phyloP scores from a whole-genome alignment of 1,284 basidiomycete genomes.

The Salmacisia buchloeana region DNA sequence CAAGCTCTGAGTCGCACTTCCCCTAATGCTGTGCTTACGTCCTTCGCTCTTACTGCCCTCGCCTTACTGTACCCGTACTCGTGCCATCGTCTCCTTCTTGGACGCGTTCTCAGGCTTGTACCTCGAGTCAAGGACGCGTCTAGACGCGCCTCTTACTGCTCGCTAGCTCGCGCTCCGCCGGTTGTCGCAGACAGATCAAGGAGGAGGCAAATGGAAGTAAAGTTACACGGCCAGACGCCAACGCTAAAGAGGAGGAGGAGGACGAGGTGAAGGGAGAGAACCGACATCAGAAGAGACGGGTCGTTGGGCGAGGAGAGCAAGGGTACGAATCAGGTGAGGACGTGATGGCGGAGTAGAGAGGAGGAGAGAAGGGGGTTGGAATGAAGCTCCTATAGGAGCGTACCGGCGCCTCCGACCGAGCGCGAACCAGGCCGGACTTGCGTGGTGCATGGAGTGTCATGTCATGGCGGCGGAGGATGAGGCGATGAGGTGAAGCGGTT shows the following conservation, averaged over 20 bases:
- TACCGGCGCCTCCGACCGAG: not conserved
- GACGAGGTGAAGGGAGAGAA: conserved; percentile 20
- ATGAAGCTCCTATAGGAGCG: not conserved
- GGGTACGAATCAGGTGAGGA: not conserved
- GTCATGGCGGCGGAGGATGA: no score
- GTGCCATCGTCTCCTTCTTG: no score
- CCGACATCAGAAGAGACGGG: not conserved
- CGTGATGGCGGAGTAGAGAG: not conserved
- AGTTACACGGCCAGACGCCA: conserved; percentile 10
- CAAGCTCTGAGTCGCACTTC: not conserved
- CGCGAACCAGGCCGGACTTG: not conserved
- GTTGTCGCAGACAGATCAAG: not conserved
- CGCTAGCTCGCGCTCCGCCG: no score
- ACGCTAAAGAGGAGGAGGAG: conserved; percentile 12
- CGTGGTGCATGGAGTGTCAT: not conserved
- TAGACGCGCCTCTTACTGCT: no score
- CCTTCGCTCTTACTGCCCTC: no score
- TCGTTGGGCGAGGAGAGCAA: not conserved
- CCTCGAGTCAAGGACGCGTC: no score
- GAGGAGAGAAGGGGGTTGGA: not conserved
- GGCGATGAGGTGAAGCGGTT: no score
- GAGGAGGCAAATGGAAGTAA: conserved; percentile 13
- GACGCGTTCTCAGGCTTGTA: no score
- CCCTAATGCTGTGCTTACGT: not conserved
- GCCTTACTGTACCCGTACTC: no score